Conservation (phyloP, 768 basidiomycete species). For the Megacollybia marginata region DNA sequence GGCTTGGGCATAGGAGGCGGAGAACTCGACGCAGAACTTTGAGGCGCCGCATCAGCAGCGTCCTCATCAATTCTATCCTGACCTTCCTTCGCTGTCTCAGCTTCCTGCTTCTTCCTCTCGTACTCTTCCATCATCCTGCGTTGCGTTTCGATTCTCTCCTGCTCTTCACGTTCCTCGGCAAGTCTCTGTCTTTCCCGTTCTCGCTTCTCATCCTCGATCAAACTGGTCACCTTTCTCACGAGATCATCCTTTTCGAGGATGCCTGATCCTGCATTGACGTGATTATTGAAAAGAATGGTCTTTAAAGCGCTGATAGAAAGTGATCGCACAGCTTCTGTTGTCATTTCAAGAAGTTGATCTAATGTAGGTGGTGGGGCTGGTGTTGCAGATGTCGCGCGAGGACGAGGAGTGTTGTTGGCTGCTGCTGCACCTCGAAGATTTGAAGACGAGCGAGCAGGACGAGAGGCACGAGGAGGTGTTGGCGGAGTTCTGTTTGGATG, state of each 20-base stretch:
- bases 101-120: constrained; percentile 21
- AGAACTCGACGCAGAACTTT: constrained; percentile 15
- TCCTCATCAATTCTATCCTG: constrained; percentile 9
- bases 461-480: constrained; percentile 16
- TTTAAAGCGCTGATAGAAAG: constrained; percentile 74
- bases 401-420: constrained; percentile 21
- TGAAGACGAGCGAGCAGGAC: constrained; percentile 16
- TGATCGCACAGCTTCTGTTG: constrained; percentile 43
- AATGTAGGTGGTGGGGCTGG: constrained; percentile 49
- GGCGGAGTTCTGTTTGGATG: constrained; percentile 11
- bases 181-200: constrained; percentile 42
- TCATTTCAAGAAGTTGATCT: constrained; percentile 59
- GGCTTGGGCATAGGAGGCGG: constrained; percentile 29
- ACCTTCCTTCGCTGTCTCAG: constrained; percentile 14
- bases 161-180: constrained; percentile 38
- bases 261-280: constrained; percentile 63
- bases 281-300: constrained; percentile 71
- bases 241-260: constrained; percentile 84
- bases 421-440: constrained; percentile 10
- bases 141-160: constrained; percentile 31
- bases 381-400: constrained; percentile 33
- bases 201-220: constrained; percentile 58
- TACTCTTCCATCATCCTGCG: constrained; percentile 28
- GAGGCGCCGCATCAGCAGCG: not conserved
- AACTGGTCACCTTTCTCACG: constrained; percentile 57